Percentiles rank a stretch among this genome's conserved stretches.
These are phyloP conservation scores for Scedosporium minutisporum DNA, from an alignment of 2,329 filamentous ascomycete genomes.

Conservation along the genomic window DNA sequence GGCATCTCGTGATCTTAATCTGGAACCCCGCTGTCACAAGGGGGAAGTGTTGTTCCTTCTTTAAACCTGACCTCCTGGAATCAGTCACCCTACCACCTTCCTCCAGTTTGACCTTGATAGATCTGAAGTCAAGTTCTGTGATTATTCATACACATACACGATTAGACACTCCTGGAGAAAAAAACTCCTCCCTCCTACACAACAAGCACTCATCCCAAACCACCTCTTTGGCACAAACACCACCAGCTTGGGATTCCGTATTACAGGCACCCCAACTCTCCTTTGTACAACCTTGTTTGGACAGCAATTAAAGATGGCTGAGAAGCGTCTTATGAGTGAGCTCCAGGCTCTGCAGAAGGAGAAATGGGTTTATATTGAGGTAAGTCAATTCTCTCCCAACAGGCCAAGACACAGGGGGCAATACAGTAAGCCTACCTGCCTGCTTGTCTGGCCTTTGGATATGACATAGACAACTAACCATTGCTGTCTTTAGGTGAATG, in stretches of 20 bases:
- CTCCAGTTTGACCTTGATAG: neutral
- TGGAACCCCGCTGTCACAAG: constrained; percentile 2
- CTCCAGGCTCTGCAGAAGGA: constrained; percentile 74
- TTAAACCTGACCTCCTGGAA: neutral
- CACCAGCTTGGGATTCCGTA: neutral
- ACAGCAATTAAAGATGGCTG: constrained; percentile 25
- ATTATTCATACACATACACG: too few species aligned
- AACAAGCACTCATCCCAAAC: too few species aligned
- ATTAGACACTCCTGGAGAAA: too few species aligned
- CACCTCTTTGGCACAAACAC: too few species aligned
- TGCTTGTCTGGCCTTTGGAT: neutral
- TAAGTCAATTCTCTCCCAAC: constrained; percentile 27
- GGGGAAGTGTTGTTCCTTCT: neutral
- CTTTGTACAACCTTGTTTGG: neutral
- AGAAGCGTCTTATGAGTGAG: constrained; percentile 84
- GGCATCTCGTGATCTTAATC: neutral
- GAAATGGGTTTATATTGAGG: constrained; percentile 88
- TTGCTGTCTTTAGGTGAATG: constrained; percentile 48
- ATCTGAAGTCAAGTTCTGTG: too few species aligned
- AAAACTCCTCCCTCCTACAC: too few species aligned
- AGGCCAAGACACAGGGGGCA: neutral
- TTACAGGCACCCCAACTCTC: neutral
- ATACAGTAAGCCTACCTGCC: neutral
- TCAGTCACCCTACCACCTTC: neutral
- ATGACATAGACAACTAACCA: neutral